phyloP scores from a whole-genome alignment of 2,329 filamentous ascomycete species.

The Leptographium procerum region DNA sequence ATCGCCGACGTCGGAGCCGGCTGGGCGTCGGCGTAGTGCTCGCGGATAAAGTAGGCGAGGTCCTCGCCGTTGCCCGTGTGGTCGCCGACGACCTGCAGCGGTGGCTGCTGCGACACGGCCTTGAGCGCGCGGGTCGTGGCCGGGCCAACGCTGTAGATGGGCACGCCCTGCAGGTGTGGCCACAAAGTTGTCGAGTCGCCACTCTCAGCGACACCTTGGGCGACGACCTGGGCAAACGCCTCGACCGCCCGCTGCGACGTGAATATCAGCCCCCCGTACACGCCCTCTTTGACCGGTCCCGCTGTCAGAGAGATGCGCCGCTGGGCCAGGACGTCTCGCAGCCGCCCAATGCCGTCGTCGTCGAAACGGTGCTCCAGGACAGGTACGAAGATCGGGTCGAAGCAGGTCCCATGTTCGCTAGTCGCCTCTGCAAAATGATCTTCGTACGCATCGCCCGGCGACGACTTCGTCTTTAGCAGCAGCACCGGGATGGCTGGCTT shows the following conservation, averaged over 20 bases:
- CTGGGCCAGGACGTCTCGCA: slow-evolving; percentile 38
- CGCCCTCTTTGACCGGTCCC: slow-evolving; percentile 19
- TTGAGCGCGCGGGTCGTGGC: slow-evolving; percentile 66
- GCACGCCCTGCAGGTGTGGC: slow-evolving; percentile 44
- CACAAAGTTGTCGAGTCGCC: slow-evolving; percentile 20
- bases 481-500: slow-evolving; percentile 40
- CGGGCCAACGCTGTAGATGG: slow-evolving; percentile 69
- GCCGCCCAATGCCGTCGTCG: slow-evolving; percentile 41
- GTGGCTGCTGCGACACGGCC: slow-evolving; percentile 37
- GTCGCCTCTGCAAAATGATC: slow-evolving; percentile 45
- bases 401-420: slow-evolving; percentile 20
- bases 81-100: slow-evolving; percentile 59
- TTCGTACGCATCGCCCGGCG: slow-evolving; percentile 60
- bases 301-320: slow-evolving; percentile 24
- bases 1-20: slow-evolving; percentile 42
- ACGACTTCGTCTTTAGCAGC: slow-evolving; percentile 67
- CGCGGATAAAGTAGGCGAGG: slow-evolving; percentile 65
- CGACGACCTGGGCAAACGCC: slow-evolving; percentile 55
- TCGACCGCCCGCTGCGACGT: slow-evolving; percentile 78
- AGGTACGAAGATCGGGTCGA: slow-evolving; percentile 60
- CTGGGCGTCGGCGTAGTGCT: slow-evolving; percentile 48
- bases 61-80: slow-evolving; percentile 78
- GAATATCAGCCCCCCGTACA: slow-evolving; percentile 70
- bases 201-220: slow-evolving; percentile 28
- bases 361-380: slow-evolving; percentile 63